phyloP scores from a whole-genome alignment of 495 filamentous ascomycete species.

The Polyplosphaeria fusca region DNA sequence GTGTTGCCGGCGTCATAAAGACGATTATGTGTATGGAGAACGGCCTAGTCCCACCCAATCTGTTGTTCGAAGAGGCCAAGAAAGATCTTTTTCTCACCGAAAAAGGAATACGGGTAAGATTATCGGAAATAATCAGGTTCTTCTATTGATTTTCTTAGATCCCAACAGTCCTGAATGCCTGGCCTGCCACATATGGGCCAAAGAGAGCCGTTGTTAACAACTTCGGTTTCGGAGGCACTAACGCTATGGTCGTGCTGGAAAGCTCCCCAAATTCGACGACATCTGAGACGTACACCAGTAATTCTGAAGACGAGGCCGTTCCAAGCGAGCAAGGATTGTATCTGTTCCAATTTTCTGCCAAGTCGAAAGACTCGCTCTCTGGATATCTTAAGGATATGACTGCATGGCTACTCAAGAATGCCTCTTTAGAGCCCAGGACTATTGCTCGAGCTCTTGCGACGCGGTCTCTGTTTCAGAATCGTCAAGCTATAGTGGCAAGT shows the following conservation, averaged over 20 bases:
- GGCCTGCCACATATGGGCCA: neutral
- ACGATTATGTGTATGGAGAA: constrained; percentile 29
- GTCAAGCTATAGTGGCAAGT: neutral
- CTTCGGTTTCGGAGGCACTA: constrained; percentile 32
- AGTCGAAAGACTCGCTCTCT: neutral
- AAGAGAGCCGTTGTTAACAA: constrained; percentile 37
- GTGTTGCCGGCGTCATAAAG: constrained; percentile 38
- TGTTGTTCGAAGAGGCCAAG: constrained; percentile 11
- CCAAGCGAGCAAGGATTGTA: too few species aligned
- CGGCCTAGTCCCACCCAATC: constrained; percentile 27
- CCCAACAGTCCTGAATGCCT: neutral
- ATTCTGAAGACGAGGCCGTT: constrained; percentile 13
- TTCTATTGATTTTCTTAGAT: neutral
- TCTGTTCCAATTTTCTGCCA: constrained; percentile 48
- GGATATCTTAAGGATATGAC: neutral
- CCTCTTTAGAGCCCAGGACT: neutral
- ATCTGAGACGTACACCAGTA: neutral
- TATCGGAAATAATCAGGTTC: neutral
- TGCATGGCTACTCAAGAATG: neutral
- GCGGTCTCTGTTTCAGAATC: constrained; percentile 29
- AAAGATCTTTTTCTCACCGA: neutral
- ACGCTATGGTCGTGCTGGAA: neutral
- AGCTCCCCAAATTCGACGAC: constrained; percentile 34
- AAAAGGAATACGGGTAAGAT: neutral
- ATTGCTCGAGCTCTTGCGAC: neutral